Conservation (phyloP, 2,329 filamentous ascomycete species). For the Talaromyces verruculosus region DNA sequence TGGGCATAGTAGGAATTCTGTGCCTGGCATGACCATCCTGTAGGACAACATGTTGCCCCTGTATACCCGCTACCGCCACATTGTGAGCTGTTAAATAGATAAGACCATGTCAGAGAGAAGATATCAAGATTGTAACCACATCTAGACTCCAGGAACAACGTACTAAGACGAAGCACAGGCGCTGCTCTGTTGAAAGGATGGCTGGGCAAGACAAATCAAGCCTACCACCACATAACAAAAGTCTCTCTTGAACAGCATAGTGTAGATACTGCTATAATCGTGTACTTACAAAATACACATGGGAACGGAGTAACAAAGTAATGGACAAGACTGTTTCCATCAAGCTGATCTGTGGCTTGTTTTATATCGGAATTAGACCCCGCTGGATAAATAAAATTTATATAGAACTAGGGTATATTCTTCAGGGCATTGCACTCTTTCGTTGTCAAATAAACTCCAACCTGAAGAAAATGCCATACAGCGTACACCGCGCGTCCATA, state of each 20-base stretch:
- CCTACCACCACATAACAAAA: not conserved
- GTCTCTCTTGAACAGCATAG: not conserved
- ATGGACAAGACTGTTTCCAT: not conserved
- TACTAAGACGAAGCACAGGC: constrained; percentile 8
- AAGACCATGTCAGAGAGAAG: not conserved
- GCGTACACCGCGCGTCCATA: not conserved
- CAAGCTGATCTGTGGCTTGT: not conserved
- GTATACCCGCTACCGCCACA: constrained; percentile 8
- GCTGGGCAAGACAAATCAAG: constrained; percentile 4
- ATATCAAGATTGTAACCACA: not conserved
- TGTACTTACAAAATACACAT: not conserved
- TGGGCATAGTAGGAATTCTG: constrained; percentile 13
- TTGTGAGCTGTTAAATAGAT: constrained; percentile 1
- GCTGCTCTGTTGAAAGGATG: constrained; percentile 4
- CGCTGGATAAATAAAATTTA: not conserved
- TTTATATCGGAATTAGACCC: not conserved
- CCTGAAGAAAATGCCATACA: not conserved
- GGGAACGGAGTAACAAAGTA: not conserved
- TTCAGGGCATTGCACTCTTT: not conserved
- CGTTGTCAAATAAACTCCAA: not conserved
- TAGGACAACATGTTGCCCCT: constrained; percentile 12
- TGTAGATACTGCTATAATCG: not conserved
- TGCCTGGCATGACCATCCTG: constrained; percentile 15
- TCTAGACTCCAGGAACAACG: not conserved
- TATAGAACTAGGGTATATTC: not conserved